A percentile compares a stretch with the other conserved stretches of the same genome.
Evolutionary conservation across 1,284 basidiomycete genomes (phyloP).

Genomic region (Mrakiaceae sp.): DNA sequence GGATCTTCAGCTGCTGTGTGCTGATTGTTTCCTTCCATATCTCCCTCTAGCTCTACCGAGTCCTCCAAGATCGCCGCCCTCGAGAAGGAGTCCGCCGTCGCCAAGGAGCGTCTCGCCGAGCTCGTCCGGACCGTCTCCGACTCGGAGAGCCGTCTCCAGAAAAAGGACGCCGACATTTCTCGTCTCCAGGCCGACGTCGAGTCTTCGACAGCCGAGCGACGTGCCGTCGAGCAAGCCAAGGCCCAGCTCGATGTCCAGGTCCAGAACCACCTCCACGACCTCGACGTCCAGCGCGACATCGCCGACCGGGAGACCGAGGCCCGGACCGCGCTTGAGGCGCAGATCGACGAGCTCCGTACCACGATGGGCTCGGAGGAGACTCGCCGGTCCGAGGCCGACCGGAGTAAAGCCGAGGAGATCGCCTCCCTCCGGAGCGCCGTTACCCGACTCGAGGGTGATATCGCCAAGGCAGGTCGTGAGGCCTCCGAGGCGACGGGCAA

Average conservation of each 20-base stretch:
- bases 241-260: slow-evolving; percentile 56
- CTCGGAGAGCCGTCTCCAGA: slow-evolving; percentile 63
- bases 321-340: slow-evolving; percentile 57
- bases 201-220: slow-evolving; percentile 38
- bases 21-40: not conserved
- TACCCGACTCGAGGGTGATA: slow-evolving; percentile 47
- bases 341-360: slow-evolving; percentile 73
- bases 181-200: slow-evolving; percentile 51
- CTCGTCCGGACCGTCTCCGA: slow-evolving; percentile 58
- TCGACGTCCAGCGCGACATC: slow-evolving; percentile 54
- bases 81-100: slow-evolving; percentile 52
- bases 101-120: slow-evolving; percentile 70
- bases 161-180: slow-evolving; percentile 62
- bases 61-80: slow-evolving; percentile 2
- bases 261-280: slow-evolving; percentile 54
- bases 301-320: slow-evolving; percentile 44
- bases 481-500: slow-evolving; percentile 54
- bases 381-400: slow-evolving; percentile 69
- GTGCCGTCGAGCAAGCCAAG: slow-evolving; percentile 46
- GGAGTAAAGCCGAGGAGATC: slow-evolving; percentile 78
- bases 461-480: slow-evolving; percentile 46
- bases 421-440: slow-evolving; percentile 58
- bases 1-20: no score
- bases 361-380: slow-evolving; percentile 76
- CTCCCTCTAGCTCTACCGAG: not conserved